Evolutionary conservation across 2,329 filamentous ascomycete species (phyloP).

Genomic region (Aspergillus uvarum): DNA sequence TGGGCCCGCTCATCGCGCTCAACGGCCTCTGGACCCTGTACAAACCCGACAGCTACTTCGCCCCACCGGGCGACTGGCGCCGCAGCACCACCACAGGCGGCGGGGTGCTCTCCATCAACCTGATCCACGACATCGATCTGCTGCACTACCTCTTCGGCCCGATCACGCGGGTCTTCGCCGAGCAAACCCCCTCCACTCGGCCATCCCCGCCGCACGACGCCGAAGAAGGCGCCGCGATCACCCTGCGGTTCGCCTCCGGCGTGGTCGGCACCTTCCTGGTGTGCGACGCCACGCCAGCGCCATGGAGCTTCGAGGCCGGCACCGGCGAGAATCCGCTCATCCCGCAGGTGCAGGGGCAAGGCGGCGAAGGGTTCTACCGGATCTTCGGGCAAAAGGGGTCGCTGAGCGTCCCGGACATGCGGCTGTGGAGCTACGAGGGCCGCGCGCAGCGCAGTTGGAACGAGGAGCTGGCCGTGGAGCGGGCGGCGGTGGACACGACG

Average conservation of each 20-base stretch:
- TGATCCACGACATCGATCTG: constrained; percentile 62
- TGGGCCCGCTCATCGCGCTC: constrained; percentile 54
- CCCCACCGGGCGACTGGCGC: constrained; percentile 51
- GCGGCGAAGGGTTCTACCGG: constrained; percentile 51
- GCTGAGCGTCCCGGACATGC: constrained; percentile 56
- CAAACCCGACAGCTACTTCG: constrained; percentile 56
- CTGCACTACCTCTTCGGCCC: constrained; percentile 58
- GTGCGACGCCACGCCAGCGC: constrained; percentile 53
- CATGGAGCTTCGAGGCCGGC: constrained; percentile 57
- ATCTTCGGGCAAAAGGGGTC: constrained; percentile 55
- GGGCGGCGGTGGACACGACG: constrained; percentile 26
- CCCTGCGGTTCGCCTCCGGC: constrained; percentile 54
- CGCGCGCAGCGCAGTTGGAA: constrained; percentile 46
- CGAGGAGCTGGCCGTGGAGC: constrained; percentile 35
- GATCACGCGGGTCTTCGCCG: constrained; percentile 53
- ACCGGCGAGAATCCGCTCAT: constrained; percentile 61
- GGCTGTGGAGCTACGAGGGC: constrained; percentile 47
- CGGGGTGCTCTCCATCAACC: constrained; percentile 57
- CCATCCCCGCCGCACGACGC: constrained; percentile 41
- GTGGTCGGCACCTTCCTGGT: constrained; percentile 59
- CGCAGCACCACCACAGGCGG: constrained; percentile 44
- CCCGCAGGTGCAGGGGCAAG: constrained; percentile 32
- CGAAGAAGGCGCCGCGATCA: constrained; percentile 58
- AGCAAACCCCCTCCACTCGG: constrained; percentile 41
- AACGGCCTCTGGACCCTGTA: constrained; percentile 56